Evolutionary conservation across 2,329 filamentous ascomycete species (phyloP), one percentile per base, ranked within the genome.

Genomic region (Aspergillus tanneri): DNA sequence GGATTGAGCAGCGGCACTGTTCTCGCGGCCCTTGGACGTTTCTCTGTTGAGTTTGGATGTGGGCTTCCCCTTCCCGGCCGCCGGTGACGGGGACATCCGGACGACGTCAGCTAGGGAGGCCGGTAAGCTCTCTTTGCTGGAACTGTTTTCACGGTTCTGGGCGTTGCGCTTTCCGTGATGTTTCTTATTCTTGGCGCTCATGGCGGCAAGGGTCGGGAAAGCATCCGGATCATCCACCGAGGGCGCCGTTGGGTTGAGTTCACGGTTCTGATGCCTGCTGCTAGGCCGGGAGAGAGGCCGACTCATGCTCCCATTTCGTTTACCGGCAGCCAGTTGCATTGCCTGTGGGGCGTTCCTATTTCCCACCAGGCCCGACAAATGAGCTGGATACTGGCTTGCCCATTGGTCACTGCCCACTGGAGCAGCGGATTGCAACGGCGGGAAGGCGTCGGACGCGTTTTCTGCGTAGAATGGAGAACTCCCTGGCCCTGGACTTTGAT

Each of bases 151-250:
- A 11, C 63, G 86, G 1, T 60, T 61, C 16, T 95, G 89, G 0
- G 88, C 87, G 38, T 89, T 89, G 49, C 91, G 83, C 71, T 96
- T 96, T 27, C 90, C 91, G 65, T 96, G 89, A 64, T 95, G 89
- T 64, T 96, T 95, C 73, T 96, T 96, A 36, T 83, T 83, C 67
- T 93, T 93, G 21, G 79, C 75, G 16, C 81, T 78, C 22, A 82
- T 87, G 27, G 90, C 88, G 5, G 90, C 89, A 2, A 99, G 79
- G 7, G 87, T 88, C 6, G 93, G 93, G 62, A 99, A 99, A 0
- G 92, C 93, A 63, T 99, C 93, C 16, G 89, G 92, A 62, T 99
- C 93, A 65, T 97, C 91, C 19, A 96, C 85, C 16, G 88, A 84
- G 23, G 87, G 86, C 11, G 88, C 86, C 19, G 83, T 78, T 24